These are phyloP conservation scores for Terfezia boudieri DNA, from an alignment of 495 filamentous ascomycete genomes.

Conservation along the genomic window DNA sequence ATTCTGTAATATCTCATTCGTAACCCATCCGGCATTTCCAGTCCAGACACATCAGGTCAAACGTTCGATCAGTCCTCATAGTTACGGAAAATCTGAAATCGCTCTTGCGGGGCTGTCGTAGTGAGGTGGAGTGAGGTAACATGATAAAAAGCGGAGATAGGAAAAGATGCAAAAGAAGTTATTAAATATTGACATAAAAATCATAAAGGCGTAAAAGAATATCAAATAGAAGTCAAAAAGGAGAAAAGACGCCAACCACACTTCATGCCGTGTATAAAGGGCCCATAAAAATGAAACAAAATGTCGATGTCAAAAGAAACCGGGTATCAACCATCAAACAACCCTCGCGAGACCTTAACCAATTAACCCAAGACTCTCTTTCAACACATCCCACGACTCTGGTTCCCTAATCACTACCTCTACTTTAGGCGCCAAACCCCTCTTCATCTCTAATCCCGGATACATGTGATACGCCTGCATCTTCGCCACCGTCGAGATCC, in stretches of 20 bases:
- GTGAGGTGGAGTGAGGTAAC: too few species aligned
- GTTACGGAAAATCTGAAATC: too few species aligned
- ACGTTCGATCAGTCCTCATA: too few species aligned
- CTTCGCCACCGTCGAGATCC: not conserved
- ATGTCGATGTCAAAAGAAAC: conserved; percentile 1
- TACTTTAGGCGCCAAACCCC: conserved; percentile 7
- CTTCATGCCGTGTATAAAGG: not conserved
- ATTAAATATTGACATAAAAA: too few species aligned
- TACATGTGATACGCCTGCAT: conserved; percentile 5
- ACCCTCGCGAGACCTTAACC: not conserved
- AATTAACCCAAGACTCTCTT: conserved; percentile 15
- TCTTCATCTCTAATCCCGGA: conserved; percentile 22
- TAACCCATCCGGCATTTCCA: too few species aligned
- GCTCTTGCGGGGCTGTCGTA: too few species aligned
- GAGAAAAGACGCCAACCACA: not conserved
- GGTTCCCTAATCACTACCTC: conserved; percentile 20
- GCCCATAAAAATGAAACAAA: not conserved
- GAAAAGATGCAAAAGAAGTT: too few species aligned
- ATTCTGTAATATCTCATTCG: too few species aligned
- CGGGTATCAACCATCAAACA: conserved; percentile 1
- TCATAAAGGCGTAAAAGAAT: not conserved
- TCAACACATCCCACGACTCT: conserved; percentile 21
- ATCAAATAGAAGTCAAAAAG: not conserved
- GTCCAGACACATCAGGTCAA: too few species aligned
- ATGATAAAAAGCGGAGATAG: too few species aligned